A percentile compares a stretch with the other conserved stretches of the same genome.
Evolutionary conservation across 148 eudicot species (phyloP).

Genomic region (Fallopia convolvulus): DNA sequence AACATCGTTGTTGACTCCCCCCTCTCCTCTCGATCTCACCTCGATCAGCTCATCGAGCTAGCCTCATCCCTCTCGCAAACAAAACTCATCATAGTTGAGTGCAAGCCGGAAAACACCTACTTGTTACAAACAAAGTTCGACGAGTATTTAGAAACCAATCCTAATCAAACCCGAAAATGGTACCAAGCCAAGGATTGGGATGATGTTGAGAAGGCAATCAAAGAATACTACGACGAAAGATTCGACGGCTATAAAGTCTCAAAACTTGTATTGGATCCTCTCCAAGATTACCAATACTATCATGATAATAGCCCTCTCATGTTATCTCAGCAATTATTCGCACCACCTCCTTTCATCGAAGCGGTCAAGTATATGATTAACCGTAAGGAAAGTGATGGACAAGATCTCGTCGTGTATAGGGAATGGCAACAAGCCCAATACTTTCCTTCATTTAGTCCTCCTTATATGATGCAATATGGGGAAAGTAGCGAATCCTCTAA

Average conservation of each 20-base stretch:
- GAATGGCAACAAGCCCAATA: slow-evolving; percentile 1
- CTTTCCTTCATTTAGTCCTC: slow-evolving; percentile 2
- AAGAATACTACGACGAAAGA: background rate
- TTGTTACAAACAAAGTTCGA: background rate
- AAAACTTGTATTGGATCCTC: background rate
- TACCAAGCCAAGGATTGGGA: slow-evolving; percentile 1
- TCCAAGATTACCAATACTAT: background rate
- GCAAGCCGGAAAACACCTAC: background rate
- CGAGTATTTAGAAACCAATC: background rate
- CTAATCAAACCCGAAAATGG: background rate
- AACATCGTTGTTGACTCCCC: slow-evolving; percentile 4
- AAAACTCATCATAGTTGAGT: slow-evolving; percentile 1
- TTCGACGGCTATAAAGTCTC: background rate
- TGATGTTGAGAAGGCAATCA: background rate
- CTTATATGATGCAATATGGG: background rate
- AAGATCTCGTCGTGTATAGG: background rate
- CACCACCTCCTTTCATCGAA: slow-evolving; percentile 3
- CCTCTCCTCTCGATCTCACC: slow-evolving; percentile 1
- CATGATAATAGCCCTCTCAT: background rate
- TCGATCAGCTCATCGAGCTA: slow-evolving; percentile 3
- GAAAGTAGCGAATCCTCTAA: background rate
- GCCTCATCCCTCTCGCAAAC: background rate
- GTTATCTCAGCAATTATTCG: background rate
- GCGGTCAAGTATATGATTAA: background rate
- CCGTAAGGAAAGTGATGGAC: background rate